Conservation (phyloP, 805 yeast species). For the Hanseniaspora hatyaiensis region DNA sequence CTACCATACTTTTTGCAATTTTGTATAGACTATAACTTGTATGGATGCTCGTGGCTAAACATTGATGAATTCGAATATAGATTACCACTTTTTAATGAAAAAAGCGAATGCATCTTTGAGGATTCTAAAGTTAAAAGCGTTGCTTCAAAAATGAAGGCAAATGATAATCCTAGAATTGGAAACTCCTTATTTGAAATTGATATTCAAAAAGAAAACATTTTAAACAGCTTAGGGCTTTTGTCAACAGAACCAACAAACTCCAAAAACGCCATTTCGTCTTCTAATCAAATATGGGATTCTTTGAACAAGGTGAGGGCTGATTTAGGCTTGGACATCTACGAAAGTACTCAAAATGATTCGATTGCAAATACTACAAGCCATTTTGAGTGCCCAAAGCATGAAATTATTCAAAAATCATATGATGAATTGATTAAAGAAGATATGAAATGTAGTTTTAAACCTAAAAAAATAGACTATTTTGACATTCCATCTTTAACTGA, state of each 20-base stretch:
- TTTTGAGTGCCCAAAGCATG: no score
- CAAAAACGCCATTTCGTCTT: slow-evolving; percentile 32
- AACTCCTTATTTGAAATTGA: slow-evolving; percentile 63
- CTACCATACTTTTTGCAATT: slow-evolving; percentile 69
- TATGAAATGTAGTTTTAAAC: not conserved
- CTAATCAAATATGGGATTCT: slow-evolving; percentile 40
- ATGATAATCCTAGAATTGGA: slow-evolving; percentile 41
- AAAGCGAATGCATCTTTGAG: slow-evolving; percentile 19
- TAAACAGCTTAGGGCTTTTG: slow-evolving; percentile 39
- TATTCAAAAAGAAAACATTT: slow-evolving; percentile 45
- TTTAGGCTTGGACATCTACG: slow-evolving; percentile 15
- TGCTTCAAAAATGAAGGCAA: slow-evolving; percentile 19
- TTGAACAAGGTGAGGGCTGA: slow-evolving; percentile 9
- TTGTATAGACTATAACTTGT: slow-evolving; percentile 68
- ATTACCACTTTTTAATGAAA: slow-evolving; percentile 37
- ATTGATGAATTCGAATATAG: slow-evolving; percentile 42
- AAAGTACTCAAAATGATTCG: slow-evolving; percentile 17
- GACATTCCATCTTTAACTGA: slow-evolving; percentile 17
- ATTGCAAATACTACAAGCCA: no score
- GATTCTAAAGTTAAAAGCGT: slow-evolving; percentile 14
- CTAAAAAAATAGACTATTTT: not conserved
- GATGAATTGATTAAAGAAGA: slow-evolving; percentile 25
- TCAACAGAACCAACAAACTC: not conserved
- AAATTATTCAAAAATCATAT: slow-evolving; percentile 28
- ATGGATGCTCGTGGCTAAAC: slow-evolving; percentile 70